Base-by-base conservation (phyloP, 139 green algal genomes). In the Pycnococcus provasolii region DNA sequence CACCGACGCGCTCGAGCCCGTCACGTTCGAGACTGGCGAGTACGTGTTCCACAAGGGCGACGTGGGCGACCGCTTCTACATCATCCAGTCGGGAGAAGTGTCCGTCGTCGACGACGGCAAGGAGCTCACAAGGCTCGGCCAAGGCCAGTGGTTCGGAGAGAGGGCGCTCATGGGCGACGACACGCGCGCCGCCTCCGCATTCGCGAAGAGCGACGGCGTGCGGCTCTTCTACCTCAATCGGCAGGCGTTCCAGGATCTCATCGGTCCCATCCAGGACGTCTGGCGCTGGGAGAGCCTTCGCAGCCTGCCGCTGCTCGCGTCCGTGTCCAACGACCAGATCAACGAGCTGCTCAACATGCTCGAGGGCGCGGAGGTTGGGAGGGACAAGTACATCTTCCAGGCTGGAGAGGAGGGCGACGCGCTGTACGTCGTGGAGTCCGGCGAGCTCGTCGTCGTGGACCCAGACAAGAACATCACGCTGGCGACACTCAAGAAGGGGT, bases 351-450 rank as follows among this genome's bases (percentile, higher is more conserved):
- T 15, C 4, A 26, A 47, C 60, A 44, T 37, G 52, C 57, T 40
- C 44, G 13, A 54, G 13, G 42, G 2, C 11, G 3, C 52, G 6
- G 53, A 52, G 5, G 15, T 82, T 1, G 40, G 43, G 13, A 46
- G 52, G 0, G 77, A 73, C 41, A 43, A 83, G n/a, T 50, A 84
- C 1, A 80, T 95, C 65, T 85, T 89, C 74, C 51, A 66, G 13
- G 71, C 84, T 66, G 82, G 81, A 4, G 81, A 87, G 44, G 54
- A 59, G 64, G 88, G 85, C 1, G 84, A 94, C 70, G 79, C 62
- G 6, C 95, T 96, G 53, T 95, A 92, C 70, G 80, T 97, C 61
- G 80, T 95, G 11, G 75, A 92, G 72, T 72, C 83, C 4, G 90
- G 89, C 11, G 67, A 62, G 7, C 90, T 95, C 6, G 4, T 62